These are phyloP conservation scores for Trypanosoma melophagium DNA, from an alignment of 208 protist genomes.

Conservation along the genomic window DNA sequence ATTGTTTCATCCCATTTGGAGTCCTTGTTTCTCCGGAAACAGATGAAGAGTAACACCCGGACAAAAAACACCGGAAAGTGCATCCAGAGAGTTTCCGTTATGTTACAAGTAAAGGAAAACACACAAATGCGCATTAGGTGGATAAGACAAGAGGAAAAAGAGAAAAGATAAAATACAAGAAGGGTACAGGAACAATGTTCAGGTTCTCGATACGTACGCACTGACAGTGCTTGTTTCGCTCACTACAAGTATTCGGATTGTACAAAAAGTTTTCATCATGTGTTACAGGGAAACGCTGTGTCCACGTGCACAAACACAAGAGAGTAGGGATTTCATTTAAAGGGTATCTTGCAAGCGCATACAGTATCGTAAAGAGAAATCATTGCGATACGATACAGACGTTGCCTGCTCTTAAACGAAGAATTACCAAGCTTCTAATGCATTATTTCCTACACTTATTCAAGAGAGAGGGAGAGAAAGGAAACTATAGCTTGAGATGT, in stretches of 20 bases:
- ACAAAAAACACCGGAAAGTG: conserved; percentile 25
- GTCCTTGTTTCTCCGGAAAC: conserved; percentile 35
- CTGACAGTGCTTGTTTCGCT: conserved; percentile 9
- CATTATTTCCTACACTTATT: conserved; percentile 38
- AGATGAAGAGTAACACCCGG: conserved; percentile 38
- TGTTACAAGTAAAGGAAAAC: neutral
- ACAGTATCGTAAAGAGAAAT: conserved; percentile 15
- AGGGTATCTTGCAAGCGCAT: conserved; percentile 20
- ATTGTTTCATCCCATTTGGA: neutral
- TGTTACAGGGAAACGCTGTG: neutral
- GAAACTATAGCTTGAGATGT: no score
- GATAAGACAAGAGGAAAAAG: neutral
- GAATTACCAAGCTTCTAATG: neutral
- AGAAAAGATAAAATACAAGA: neutral
- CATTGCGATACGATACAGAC: conserved; percentile 23
- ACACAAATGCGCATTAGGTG: neutral
- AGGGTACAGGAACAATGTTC: neutral
- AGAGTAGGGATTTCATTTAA: no score
- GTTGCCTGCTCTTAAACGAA: conserved; percentile 20
- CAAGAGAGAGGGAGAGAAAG: no score
- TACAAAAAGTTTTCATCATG: conserved; percentile 13
- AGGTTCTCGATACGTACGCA: conserved; percentile 27
- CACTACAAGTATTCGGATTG: neutral
- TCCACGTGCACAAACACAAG: no score
- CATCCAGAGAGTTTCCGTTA: conserved; percentile 52